These are phyloP conservation scores for Geotrichum klebahnii DNA, from an alignment of 1,139 yeast genomes.

Conservation along the genomic window DNA sequence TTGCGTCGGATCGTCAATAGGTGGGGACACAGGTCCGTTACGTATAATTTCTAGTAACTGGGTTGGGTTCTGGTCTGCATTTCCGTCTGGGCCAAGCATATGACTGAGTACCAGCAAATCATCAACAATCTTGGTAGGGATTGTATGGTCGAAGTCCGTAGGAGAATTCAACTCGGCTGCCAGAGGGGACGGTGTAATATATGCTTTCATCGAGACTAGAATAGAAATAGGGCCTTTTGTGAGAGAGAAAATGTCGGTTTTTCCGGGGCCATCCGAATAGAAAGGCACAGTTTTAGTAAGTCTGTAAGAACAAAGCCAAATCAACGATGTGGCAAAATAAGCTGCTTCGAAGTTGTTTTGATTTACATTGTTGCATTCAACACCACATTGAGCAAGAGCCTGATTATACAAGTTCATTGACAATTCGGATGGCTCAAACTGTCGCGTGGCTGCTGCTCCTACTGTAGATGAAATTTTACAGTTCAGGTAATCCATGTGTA, in stretches of 20 bases:
- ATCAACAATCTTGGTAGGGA: constrained; percentile 1
- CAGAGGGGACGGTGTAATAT: constrained; percentile 4
- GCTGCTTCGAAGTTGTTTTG: constrained; percentile 14
- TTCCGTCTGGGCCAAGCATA: not conserved
- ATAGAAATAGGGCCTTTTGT: constrained; percentile 13
- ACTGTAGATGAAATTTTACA: not conserved
- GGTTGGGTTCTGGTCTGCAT: not conserved
- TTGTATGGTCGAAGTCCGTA: not conserved
- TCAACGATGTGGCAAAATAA: constrained; percentile 14
- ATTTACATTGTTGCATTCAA: constrained; percentile 7
- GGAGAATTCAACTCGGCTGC: not conserved
- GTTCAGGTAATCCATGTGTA: constrained; percentile 10
- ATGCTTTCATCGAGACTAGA: constrained; percentile 9
- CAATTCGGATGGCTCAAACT: constrained; percentile 13
- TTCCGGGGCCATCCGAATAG: not conserved
- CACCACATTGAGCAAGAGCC: constrained; percentile 9
- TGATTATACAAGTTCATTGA: constrained; percentile 10
- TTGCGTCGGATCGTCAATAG: not conserved
- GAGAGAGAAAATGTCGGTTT: constrained; percentile 10
- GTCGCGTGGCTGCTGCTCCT: not conserved
- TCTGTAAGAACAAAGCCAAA: constrained; percentile 14
- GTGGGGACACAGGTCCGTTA: constrained; percentile 6
- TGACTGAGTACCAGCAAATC: not conserved
- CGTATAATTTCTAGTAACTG: constrained; percentile 5
- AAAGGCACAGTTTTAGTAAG: constrained; percentile 10